Percentiles rank a stretch among this genome's conserved stretches.
phyloP scores from a whole-genome alignment of 768 basidiomycete genomes.

The Ephemerocybe angulata region DNA sequence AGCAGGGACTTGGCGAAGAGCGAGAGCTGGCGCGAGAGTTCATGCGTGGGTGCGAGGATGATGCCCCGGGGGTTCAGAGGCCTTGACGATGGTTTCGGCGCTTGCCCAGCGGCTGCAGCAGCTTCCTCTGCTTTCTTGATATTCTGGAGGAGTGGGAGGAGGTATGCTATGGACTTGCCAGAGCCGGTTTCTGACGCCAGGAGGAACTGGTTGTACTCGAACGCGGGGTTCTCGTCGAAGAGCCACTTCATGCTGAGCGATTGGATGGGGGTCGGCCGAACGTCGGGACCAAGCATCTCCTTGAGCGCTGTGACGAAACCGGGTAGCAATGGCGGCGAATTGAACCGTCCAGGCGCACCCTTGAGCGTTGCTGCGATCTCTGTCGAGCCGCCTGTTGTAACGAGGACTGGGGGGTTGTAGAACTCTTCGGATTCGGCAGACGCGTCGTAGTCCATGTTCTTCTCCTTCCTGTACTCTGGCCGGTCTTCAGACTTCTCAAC shows the following conservation, averaged over 20 bases:
- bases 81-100: neutral
- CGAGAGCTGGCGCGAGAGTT: slow-evolving; percentile 79
- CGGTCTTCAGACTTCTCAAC: neutral
- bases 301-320: slow-evolving; percentile 58
- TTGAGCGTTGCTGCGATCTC: slow-evolving; percentile 4
- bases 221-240: slow-evolving; percentile 27
- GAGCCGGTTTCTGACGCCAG: slow-evolving; percentile 89
- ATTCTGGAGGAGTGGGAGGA: slow-evolving; percentile 76
- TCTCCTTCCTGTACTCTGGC: neutral
- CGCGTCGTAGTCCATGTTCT: neutral
- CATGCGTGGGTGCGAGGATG: slow-evolving; percentile 85
- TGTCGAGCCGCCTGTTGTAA: slow-evolving; percentile 11
- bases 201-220: slow-evolving; percentile 50
- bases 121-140: slow-evolving; percentile 62
- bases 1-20: slow-evolving; percentile 69
- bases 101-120: no score
- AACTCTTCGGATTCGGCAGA: slow-evolving; percentile 12
- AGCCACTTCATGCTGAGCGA: slow-evolving; percentile 66
- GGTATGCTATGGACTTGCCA: slow-evolving; percentile 88
- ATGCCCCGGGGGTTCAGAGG: slow-evolving; percentile 67
- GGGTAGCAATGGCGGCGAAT: slow-evolving; percentile 65
- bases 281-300: slow-evolving; percentile 52
- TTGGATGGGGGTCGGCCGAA: slow-evolving; percentile 76
- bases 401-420: slow-evolving; percentile 11
- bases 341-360: slow-evolving; percentile 44